phyloP scores from a whole-genome alignment of 805 yeast genomes.

The Kuraishia borneana region DNA sequence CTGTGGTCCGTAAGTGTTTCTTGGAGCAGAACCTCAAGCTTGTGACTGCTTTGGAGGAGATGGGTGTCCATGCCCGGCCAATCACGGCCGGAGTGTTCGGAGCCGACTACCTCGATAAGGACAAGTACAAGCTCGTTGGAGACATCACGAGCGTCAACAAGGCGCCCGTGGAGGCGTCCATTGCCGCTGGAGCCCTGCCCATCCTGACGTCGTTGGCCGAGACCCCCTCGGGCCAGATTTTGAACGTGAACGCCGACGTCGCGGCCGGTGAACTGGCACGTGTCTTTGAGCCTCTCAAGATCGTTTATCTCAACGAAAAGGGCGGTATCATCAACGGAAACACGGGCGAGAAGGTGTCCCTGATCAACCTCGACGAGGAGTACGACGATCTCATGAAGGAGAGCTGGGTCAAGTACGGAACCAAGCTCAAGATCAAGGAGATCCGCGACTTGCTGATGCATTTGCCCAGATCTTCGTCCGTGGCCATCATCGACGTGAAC shows the following conservation, averaged over 20 bases:
- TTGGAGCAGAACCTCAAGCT: conserved; percentile 89
- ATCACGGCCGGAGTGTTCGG: conserved; percentile 95
- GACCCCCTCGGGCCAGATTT: conserved; percentile 91
- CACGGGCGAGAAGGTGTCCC: conserved; percentile 81
- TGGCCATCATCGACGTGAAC: conserved; percentile 90
- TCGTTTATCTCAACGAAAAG: conserved; percentile 92
- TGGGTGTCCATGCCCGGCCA: conserved; percentile 98
- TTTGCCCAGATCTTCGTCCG: conserved; percentile 94
- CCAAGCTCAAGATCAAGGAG: conserved; percentile 93
- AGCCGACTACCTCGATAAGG: conserved; percentile 85
- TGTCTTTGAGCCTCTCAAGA: conserved; percentile 92
- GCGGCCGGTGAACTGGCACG: conserved; percentile 98
- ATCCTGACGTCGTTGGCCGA: conserved; percentile 95
- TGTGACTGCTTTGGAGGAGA: conserved; percentile 89
- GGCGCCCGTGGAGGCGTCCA: conserved; percentile 85
- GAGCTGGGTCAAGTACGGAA: conserved; percentile 98
- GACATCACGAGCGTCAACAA: conserved; percentile 79
- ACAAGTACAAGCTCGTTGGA: conserved; percentile 89
- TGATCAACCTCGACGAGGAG: conserved; percentile 92
- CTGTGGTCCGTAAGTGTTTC: conserved; percentile 91
- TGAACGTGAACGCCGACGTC: conserved; percentile 96
- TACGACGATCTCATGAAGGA: conserved; percentile 83
- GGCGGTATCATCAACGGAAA: conserved; percentile 94
- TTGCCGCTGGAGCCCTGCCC: conserved; percentile 93
- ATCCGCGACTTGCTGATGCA: conserved; percentile 89